Conservation (phyloP, 225 moss, liverwort and hornwort genomes). For the Lunularia cruciata region DNA sequence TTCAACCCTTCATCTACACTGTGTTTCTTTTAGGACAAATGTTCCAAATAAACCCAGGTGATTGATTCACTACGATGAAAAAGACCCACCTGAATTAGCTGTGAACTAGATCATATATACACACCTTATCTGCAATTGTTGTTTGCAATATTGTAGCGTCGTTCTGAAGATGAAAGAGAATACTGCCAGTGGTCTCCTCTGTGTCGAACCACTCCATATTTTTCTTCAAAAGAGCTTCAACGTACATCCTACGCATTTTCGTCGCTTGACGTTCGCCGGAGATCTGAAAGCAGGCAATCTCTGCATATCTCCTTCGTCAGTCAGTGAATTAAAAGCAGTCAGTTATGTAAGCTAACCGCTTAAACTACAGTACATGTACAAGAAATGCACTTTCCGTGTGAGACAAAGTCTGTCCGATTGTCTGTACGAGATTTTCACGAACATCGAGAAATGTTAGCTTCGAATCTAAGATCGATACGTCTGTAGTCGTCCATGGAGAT, state of each 20-base stretch:
- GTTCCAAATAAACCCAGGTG: too few relatives aligned
- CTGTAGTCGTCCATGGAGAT: too few relatives aligned
- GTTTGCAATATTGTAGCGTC: neutral
- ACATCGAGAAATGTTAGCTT: neutral
- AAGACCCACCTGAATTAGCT: too few relatives aligned
- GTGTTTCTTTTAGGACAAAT: too few relatives aligned
- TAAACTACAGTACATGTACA: too few relatives aligned
- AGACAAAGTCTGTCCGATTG: too few relatives aligned
- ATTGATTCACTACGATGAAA: too few relatives aligned
- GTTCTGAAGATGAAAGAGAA: neutral
- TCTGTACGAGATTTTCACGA: neutral
- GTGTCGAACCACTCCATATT: neutral
- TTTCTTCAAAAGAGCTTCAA: neutral
- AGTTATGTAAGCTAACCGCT: too few relatives aligned
- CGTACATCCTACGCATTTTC: neutral
- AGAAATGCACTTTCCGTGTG: too few relatives aligned
- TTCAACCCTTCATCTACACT: too few relatives aligned
- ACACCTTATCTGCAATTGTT: neutral
- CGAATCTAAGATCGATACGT: neutral
- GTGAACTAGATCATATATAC: too few relatives aligned
- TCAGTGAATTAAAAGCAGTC: too few relatives aligned
- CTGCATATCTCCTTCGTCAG: neutral
- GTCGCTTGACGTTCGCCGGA: slow-evolving; percentile 1
- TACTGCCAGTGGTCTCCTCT: neutral
- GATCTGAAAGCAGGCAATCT: neutral